These are phyloP conservation scores for Fusarium sp. DNA, from an alignment of 2,329 filamentous ascomycete species.

Conservation along the genomic window DNA sequence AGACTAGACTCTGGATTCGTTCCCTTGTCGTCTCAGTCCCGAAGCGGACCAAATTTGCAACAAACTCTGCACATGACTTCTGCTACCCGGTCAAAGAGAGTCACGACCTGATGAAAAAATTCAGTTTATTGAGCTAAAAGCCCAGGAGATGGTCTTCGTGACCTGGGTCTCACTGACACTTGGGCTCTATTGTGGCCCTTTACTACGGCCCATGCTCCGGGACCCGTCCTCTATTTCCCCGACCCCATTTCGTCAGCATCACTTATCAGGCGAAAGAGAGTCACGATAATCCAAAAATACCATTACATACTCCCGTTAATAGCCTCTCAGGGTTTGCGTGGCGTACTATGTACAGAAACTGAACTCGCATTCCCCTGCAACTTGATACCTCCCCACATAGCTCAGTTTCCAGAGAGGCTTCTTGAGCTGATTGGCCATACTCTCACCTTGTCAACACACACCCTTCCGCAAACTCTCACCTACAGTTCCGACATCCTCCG, in stretches of 20 bases:
- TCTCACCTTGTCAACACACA: constrained; percentile 25
- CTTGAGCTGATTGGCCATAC: constrained; percentile 24
- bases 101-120: constrained; percentile 39
- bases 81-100: constrained; percentile 32
- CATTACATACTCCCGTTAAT: constrained; percentile 25
- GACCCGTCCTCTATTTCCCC: constrained; percentile 11
- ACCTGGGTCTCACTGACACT: constrained; percentile 14
- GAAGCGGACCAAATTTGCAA: constrained; percentile 5
- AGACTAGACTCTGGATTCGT: constrained; percentile 27
- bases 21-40: constrained; percentile 13
- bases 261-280: constrained; percentile 28
- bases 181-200: constrained; percentile 12
- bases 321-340: constrained; percentile 38
- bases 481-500: constrained; percentile 40
- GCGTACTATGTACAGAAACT: constrained; percentile 38
- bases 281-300: constrained; percentile 42
- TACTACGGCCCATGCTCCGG: constrained; percentile 9
- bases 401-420: constrained; percentile 1
- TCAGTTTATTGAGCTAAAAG: constrained; percentile 18
- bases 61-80: constrained; percentile 40
- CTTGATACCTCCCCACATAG: constrained; percentile 27
- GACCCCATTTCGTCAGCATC: constrained; percentile 15
- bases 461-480: constrained; percentile 25
- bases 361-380: constrained; percentile 26
- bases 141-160: constrained; percentile 9